Base-by-base conservation (phyloP, 768 basidiomycete genomes). In the Collybia nuda region DNA sequence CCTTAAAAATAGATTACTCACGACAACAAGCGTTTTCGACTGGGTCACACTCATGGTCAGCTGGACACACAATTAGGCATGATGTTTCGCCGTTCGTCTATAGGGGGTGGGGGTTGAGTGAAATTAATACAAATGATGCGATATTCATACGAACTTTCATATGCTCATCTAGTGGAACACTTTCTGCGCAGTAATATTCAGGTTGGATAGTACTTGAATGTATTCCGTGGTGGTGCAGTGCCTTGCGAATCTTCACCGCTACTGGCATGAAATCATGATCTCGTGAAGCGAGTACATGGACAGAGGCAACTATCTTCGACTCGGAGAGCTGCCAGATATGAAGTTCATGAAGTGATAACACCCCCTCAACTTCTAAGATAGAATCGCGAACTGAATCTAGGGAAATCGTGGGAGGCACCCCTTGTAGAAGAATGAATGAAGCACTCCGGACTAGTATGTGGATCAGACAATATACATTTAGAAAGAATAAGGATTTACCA, bases 271-370 rank as follows among this genome's bases (percentile, higher is more conserved):
- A 98, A 61, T 97, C 94, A 49, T 84, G 79, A 18, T 82, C 81
- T 43, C 85, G 79, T 35, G 85, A 85, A 6, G 93, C 84, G 58
- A 90, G 81, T 42, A 99, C 92, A 68, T 99, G 97, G 21, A 99
- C 96, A 1, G 91, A 95, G 8, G 95, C 95, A 38, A 99, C 88
- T 48, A 94, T 84, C 65, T 97, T 98, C 50, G 81, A 84, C 70
- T 99, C 97, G 8, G 93, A 95, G 42, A 99, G 80, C 62, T 96
- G 93, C 97, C 97, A 99, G 47, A 98, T 84, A 69, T 99, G 97
- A 22, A 99, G 78, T 63, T 98, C 93, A 61, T 98, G 97, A 23
- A 98, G 59, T 19, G 89, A 90, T 46, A 86, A 69, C 22, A 95
- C 97, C 42, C 97, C 96, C 3, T 88, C 79, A 21, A 98, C 89